Evolutionary conservation across 2,329 filamentous ascomycete genomes (phyloP), one percentile per base, ranked within the genome.

Genomic region (Exophiala oligosperma): DNA sequence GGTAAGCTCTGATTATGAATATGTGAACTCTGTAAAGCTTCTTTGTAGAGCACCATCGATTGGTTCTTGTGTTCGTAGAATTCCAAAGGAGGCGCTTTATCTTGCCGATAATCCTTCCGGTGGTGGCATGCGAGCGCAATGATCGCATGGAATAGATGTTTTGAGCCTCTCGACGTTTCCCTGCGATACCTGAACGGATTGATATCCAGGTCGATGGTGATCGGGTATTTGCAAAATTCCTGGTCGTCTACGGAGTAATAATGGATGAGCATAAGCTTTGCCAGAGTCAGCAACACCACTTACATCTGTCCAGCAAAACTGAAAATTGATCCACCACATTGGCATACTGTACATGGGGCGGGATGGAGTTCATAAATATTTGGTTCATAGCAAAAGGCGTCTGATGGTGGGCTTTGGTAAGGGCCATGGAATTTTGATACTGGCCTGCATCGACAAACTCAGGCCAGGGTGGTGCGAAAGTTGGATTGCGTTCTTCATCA

Each of bases 111-210:
- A n/a, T 29, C 24, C 14, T 48, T 28, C 4, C 46, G n/a, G 28
- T 48, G 26, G 8, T 48, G 46, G 46, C 46, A 48, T 7, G 46
- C 46, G n/a, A 48, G 46, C 26, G 46, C 46, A 32, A 48, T 48
- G 26, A 48, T 29, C 24, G 46, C 46, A 29, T 48, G 46, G n/a
- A 48, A 26, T 17, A 48, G 46, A 48, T 48, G 46, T 14, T 48
- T 26, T 32, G 46, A 48, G 28, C 46, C 46, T 48, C 24, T 29
- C 24, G 46, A 48, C 7, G 46, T 48, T n/a, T 48, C 46, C 17
- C 28, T 26, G 2, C 46, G 46, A 29, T 48, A 48, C 7, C 46
- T 8, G 24, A 32, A 48, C 3, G 46, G 46, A 26, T 48, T 48
- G 46, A n/a, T 48, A 8, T 29, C 46, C 24, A 28, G n/a, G 17